Evolutionary conservation across 2,329 filamentous ascomycete genomes (phyloP).

Genomic region (Aspergillus novoparasiticus): DNA sequence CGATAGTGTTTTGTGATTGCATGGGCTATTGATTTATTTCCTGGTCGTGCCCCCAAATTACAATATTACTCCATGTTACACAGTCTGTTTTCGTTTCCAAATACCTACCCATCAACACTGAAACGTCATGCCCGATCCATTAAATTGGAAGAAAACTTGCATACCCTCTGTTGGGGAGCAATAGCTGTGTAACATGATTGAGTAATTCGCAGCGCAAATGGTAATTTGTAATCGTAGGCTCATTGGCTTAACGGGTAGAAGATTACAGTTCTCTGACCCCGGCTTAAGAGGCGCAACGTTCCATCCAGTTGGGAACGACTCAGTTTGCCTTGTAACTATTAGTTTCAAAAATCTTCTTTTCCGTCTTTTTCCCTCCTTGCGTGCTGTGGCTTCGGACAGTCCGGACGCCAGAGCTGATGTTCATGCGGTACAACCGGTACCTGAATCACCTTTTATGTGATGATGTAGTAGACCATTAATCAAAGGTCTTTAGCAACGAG

Average conservation of each 20-base stretch:
- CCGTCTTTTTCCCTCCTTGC: neutral
- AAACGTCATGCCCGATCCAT: neutral
- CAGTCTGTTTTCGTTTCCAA: neutral
- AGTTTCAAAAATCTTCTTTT: constrained; percentile 3
- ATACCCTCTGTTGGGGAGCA: neutral
- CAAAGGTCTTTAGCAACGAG: neutral
- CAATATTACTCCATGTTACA: neutral
- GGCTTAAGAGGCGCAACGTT: constrained; percentile 29
- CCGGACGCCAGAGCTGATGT: neutral
- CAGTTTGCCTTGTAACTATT: constrained; percentile 7
- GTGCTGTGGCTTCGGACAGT: neutral
- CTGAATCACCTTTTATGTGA: neutral
- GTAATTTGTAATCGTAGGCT: constrained; percentile 1
- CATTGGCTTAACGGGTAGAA: constrained; percentile 4
- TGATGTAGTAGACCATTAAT: neutral
- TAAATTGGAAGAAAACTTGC: neutral
- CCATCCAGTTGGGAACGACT: constrained; percentile 29
- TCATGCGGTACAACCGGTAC: constrained; percentile 1
- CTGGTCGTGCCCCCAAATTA: neutral
- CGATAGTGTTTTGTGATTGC: neutral
- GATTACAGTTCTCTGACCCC: constrained; percentile 16
- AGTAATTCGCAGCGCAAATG: neutral
- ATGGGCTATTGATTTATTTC: too few relatives aligned
- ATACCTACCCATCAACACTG: neutral
- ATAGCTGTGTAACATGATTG: neutral